Conservation (phyloP, 2,329 filamentous ascomycete genomes). For the Trichoderma sp. region DNA sequence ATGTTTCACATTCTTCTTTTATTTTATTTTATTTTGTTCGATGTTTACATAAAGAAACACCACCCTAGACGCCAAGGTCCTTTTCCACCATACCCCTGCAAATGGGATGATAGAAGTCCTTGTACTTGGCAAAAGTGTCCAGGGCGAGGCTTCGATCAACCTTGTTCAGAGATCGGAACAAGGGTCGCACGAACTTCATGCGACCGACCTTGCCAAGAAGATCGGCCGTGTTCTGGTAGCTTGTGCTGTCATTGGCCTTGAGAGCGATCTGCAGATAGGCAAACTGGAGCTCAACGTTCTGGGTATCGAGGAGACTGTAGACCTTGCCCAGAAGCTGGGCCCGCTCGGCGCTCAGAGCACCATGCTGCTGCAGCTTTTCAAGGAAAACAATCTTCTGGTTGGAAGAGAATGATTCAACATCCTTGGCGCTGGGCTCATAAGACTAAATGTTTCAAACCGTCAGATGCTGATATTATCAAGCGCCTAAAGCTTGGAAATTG, state of each 20-base stretch:
- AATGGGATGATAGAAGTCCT: constrained; percentile 94
- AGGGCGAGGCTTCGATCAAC: constrained; percentile 76
- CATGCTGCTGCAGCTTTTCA: constrained; percentile 70
- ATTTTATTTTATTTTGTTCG: constrained; percentile 8
- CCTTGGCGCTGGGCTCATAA: constrained; percentile 67
- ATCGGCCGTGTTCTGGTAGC: constrained; percentile 72
- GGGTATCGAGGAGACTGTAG: constrained; percentile 74
- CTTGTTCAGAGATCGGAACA: constrained; percentile 77
- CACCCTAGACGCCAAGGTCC: constrained; percentile 60
- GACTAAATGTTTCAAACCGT: constrained; percentile 41
- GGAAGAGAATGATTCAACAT: constrained; percentile 75
- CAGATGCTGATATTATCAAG: neutral
- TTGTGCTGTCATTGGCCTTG: constrained; percentile 68
- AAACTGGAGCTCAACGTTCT: constrained; percentile 84
- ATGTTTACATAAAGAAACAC: neutral
- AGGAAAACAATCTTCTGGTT: constrained; percentile 94
- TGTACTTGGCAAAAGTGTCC: constrained; percentile 83
- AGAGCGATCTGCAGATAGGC: constrained; percentile 82
- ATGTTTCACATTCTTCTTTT: constrained; percentile 6
- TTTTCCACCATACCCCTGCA: constrained; percentile 86
- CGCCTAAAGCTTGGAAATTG: too few species aligned
- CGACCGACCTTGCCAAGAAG: constrained; percentile 81
- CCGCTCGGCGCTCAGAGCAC: constrained; percentile 65
- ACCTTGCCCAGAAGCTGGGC: constrained; percentile 72
- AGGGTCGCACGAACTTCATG: constrained; percentile 95